phyloP scores from a whole-genome alignment of 2,329 filamentous ascomycete genomes.

The Ophiostoma sp. region DNA sequence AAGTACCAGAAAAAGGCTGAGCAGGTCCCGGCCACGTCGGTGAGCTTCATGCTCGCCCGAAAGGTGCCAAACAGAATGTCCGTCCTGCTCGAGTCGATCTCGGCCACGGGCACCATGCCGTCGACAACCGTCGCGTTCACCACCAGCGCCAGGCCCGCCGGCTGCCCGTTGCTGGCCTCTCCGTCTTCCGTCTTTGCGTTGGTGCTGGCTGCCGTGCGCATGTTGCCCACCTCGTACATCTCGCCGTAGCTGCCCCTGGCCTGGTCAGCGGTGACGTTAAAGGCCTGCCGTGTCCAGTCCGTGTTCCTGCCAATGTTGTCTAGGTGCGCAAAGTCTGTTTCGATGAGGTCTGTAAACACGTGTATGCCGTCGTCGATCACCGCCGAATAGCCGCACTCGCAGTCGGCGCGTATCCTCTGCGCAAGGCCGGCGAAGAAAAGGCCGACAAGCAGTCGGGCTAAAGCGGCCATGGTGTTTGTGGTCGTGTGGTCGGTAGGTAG shows the following conservation, averaged over 20 bases:
- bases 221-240: constrained; percentile 53
- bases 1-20: constrained; percentile 79
- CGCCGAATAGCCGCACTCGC: constrained; percentile 68
- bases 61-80: constrained; percentile 69
- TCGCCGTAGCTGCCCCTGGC: constrained; percentile 63
- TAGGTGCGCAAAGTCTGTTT: constrained; percentile 64
- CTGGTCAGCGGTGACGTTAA: constrained; percentile 55
- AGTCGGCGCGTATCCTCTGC: constrained; percentile 40
- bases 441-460: constrained; percentile 22
- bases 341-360: constrained; percentile 64
- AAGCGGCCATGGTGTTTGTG: not conserved
- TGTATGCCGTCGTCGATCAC: constrained; percentile 38
- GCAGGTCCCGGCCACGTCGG: constrained; percentile 60
- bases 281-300: constrained; percentile 63
- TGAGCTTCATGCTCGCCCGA: constrained; percentile 61
- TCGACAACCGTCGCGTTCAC: constrained; percentile 45
- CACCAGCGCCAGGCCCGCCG: constrained; percentile 52
- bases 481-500: not conserved
- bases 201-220: constrained; percentile 41
- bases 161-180: constrained; percentile 37
- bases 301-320: constrained; percentile 44
- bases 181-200: constrained; percentile 41
- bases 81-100: constrained; percentile 55
- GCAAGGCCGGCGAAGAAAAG: constrained; percentile 27
- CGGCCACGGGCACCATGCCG: constrained; percentile 55